Evolutionary conservation across 805 yeast species (phyloP).

Genomic region (Spathaspora passalidarum): DNA sequence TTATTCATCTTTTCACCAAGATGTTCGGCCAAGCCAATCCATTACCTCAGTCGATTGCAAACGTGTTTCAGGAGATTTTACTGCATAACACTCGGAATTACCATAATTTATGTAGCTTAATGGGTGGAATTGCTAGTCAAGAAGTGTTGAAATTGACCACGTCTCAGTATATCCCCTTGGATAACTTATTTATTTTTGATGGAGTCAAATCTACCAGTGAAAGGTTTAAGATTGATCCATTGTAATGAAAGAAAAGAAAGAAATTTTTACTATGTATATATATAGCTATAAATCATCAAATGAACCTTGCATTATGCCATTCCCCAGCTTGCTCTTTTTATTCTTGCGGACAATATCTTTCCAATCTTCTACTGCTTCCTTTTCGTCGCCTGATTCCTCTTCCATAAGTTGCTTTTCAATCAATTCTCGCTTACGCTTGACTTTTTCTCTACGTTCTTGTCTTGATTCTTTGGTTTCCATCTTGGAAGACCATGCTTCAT

Average conservation of each 20-base stretch:
- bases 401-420: slow-evolving; percentile 52
- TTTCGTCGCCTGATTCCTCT: slow-evolving; percentile 44
- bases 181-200: slow-evolving; percentile 68
- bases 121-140: slow-evolving; percentile 87
- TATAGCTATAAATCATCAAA: slow-evolving; percentile 50
- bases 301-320: slow-evolving; percentile 45
- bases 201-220: slow-evolving; percentile 57
- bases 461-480: slow-evolving; percentile 58
- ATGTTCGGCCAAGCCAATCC: slow-evolving; percentile 13
- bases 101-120: slow-evolving; percentile 60
- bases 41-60: slow-evolving; percentile 5
- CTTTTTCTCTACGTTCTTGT: slow-evolving; percentile 62
- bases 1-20: slow-evolving; percentile 16
- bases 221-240: slow-evolving; percentile 27
- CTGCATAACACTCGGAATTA: slow-evolving; percentile 41
- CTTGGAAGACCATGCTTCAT: slow-evolving; percentile 81
- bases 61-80: slow-evolving; percentile 30
- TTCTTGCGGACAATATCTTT: slow-evolving; percentile 69
- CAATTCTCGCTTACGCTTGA: slow-evolving; percentile 64
- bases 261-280: slow-evolving; percentile 10
- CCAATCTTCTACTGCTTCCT: slow-evolving; percentile 73
- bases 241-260: not conserved
- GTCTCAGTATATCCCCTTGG: slow-evolving; percentile 75
- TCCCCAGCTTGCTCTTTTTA: slow-evolving; percentile 53
- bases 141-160: slow-evolving; percentile 77